Evolutionary conservation across 2,329 filamentous ascomycete genomes (phyloP), one percentile per base, ranked within the genome.

Genomic region (Fusarium newnesense): DNA sequence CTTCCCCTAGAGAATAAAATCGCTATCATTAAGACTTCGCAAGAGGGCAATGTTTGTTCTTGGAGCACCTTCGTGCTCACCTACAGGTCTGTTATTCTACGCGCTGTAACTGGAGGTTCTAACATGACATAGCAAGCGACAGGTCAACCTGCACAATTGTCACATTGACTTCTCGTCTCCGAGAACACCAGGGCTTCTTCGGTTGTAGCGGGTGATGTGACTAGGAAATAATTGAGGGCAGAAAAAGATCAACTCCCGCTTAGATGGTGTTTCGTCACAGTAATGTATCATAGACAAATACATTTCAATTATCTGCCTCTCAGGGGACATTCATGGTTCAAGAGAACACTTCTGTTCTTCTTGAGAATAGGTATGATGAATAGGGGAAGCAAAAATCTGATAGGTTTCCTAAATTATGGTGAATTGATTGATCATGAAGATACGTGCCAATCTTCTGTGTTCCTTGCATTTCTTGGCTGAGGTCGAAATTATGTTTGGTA

Each of bases 401-500:
- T 34, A 15, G 32, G 13, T 34, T 34, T 13, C 13, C 13, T 34
- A 9, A 34, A 34, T 34, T 34, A 34, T 34, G 32, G 32, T 34
- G 32, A 30, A 34, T 34, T 34, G 11, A 13, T 34, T 15, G 32
- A 34, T 34, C 32, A 13, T 34, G 32, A 34, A 34, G 32, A 13
- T 34, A 34, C 32, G 32, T 34, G 32, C 32, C 32, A 34, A 34
- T 34, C 32, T 15, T 34, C 12, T 34, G 32, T 34, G 11, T 34
- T 34, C 32, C 32, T 13, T 34, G 32, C 32, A 34, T 34, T 34
- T 34, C 32, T 13, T 34, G 32, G 32, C 32, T 66, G 66, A 69
- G 26, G 66, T 69, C n/a, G 26, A 37, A 53, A 69, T 65, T 70
- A 39, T 28, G 58, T 64, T 69, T 68, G 10, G 18, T n/a, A 42